phyloP scores from a whole-genome alignment of 2,329 filamentous ascomycete species.

The Keithomyces neogunnii region DNA sequence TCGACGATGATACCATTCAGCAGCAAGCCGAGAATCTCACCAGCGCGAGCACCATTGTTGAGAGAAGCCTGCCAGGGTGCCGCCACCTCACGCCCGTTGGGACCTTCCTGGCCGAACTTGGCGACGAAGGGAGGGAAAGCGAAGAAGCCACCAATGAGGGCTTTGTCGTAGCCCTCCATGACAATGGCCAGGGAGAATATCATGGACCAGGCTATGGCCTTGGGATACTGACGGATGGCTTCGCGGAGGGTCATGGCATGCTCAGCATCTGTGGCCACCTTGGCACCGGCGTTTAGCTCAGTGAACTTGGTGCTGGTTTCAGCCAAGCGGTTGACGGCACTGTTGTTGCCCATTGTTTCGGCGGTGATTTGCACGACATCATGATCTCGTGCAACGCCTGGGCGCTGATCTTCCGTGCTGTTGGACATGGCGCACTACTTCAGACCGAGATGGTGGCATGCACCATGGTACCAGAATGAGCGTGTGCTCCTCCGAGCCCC shows the following conservation, averaged over 20 bases:
- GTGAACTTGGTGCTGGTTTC: too few species aligned
- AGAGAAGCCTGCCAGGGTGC: constrained; percentile 51
- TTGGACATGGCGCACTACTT: too few species aligned
- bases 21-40: constrained; percentile 47
- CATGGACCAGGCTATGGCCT: constrained; percentile 39
- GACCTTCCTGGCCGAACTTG: constrained; percentile 31
- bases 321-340: too few species aligned
- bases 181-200: constrained; percentile 36
- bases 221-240: constrained; percentile 33
- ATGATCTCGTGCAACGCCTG: too few species aligned
- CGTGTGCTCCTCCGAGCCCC: too few species aligned
- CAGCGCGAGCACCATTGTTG: constrained; percentile 43
- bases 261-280: constrained; percentile 31
- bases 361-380: too few species aligned
- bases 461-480: too few species aligned
- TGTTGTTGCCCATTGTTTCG: too few species aligned
- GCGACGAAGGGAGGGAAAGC: constrained; percentile 35
- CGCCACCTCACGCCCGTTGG: constrained; percentile 33
- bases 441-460: too few species aligned
- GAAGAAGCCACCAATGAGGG: constrained; percentile 40
- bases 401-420: too few species aligned
- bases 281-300: constrained; percentile 26
- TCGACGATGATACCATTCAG: constrained; percentile 45
- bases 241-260: constrained; percentile 31
- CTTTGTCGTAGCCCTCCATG: constrained; percentile 45